Percentiles rank a stretch among this genome's conserved stretches.
These are phyloP conservation scores for Iris macrosiphon DNA, from an alignment of 106 monocot genomes.

Conservation along the genomic window DNA sequence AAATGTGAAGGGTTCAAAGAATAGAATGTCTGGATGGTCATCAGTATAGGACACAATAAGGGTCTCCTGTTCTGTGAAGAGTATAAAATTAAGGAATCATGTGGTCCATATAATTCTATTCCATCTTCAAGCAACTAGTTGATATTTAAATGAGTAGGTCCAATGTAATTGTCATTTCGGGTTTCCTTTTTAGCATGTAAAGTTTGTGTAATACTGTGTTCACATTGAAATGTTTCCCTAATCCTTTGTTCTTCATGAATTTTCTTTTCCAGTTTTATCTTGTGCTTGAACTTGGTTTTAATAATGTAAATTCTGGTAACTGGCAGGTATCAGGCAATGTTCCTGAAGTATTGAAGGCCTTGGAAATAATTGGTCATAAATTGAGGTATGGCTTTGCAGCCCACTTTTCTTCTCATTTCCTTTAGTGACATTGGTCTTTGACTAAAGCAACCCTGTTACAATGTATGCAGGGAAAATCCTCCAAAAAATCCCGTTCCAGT, in stretches of 20 bases:
- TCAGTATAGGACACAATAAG: no score
- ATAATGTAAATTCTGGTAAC: not conserved
- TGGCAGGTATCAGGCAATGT: constrained; percentile 13
- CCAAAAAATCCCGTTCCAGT: not conserved
- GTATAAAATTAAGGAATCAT: no score
- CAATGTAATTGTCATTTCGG: no score
- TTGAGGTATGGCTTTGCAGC: constrained; percentile 1
- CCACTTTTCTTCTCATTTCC: not conserved
- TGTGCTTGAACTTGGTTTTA: not conserved
- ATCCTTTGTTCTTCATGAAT: not conserved
- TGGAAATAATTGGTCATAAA: not conserved
- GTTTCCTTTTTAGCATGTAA: no score
- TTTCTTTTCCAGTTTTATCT: not conserved
- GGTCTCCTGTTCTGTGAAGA: no score
- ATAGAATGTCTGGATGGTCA: no score
- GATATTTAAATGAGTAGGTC: no score
- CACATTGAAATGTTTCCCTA: no score
- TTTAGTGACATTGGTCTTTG: not conserved
- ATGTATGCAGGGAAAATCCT: constrained; percentile 9
- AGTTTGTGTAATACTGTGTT: no score
- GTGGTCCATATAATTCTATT: no score
- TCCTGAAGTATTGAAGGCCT: constrained; percentile 5
- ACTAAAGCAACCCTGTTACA: not conserved
- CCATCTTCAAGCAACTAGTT: no score
- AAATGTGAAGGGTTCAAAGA: no score